These are phyloP conservation scores for Sphagnum tenellum DNA, from an alignment of 225 moss, liverwort and hornwort species.

Conservation along the genomic window DNA sequence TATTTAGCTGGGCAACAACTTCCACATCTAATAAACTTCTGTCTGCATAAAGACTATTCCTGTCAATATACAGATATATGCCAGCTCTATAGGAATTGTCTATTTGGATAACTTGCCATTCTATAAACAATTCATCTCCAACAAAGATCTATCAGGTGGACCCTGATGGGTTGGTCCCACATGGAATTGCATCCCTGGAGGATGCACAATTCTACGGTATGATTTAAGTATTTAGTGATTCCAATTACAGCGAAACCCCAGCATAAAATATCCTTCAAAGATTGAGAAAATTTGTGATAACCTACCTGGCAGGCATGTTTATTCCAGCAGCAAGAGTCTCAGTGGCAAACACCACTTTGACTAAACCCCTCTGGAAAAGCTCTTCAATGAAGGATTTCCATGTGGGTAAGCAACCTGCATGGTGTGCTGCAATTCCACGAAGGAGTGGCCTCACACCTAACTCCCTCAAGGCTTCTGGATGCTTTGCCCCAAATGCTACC, in stretches of 20 bases:
- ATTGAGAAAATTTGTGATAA: background rate
- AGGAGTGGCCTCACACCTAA: constrained; percentile 66
- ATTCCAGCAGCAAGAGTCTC: constrained; percentile 98
- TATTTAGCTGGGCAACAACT: too few species aligned
- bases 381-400: constrained; percentile 98
- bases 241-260: background rate
- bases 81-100: too few species aligned
- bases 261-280: background rate
- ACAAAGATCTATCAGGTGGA: too few species aligned
- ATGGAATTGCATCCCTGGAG: too few species aligned
- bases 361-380: constrained; percentile 83
- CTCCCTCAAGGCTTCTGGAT: constrained; percentile 82
- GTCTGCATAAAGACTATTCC: too few species aligned
- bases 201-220: too few species aligned
- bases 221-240: too few species aligned
- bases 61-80: too few species aligned
- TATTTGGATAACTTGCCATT: too few species aligned
- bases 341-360: constrained; percentile 92
- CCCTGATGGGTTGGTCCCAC: too few species aligned
- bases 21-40: too few species aligned
- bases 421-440: constrained; percentile 87
- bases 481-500: constrained; percentile 40
- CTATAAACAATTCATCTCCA: too few species aligned
- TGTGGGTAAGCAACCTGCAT: constrained; percentile 95
- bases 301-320: constrained; percentile 89